Percentiles rank a stretch among this genome's conserved stretches.
These are phyloP conservation scores for Hanseniaspora uvarum DNA, from an alignment of 1,139 yeast genomes.

Conservation along the genomic window DNA sequence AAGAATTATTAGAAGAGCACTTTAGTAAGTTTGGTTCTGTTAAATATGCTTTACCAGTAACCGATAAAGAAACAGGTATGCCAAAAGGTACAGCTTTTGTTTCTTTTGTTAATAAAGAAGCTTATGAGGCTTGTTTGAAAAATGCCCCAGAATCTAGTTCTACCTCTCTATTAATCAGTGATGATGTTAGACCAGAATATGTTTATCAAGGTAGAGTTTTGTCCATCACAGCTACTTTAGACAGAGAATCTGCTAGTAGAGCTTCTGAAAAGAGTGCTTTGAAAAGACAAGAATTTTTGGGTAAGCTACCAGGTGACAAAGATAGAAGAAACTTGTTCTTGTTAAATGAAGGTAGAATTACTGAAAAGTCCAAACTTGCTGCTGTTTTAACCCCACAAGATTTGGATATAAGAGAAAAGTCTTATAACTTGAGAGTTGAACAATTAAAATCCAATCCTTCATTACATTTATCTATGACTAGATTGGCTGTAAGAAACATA, in stretches of 20 bases:
- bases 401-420: slow-evolving; percentile 78
- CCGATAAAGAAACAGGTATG: slow-evolving; percentile 72
- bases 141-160: slow-evolving; percentile 72
- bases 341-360: slow-evolving; percentile 87
- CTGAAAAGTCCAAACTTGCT: slow-evolving; percentile 71
- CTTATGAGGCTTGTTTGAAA: slow-evolving; percentile 57
- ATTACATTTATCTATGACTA: slow-evolving; percentile 78
- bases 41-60: slow-evolving; percentile 85
- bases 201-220: slow-evolving; percentile 88
- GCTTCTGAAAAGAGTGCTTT: slow-evolving; percentile 65
- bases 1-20: slow-evolving; percentile 65
- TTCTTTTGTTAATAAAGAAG: slow-evolving; percentile 57
- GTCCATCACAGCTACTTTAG: slow-evolving; percentile 74
- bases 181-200: slow-evolving; percentile 79
- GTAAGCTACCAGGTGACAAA: slow-evolving; percentile 67
- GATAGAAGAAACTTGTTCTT: slow-evolving; percentile 79
- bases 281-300: slow-evolving; percentile 64
- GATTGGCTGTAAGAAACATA: slow-evolving; percentile 84
- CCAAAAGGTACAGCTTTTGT: slow-evolving; percentile 95
- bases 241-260: slow-evolving; percentile 70
- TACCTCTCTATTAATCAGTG: slow-evolving; percentile 76
- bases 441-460: slow-evolving; percentile 86
- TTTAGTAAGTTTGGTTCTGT: slow-evolving; percentile 78
- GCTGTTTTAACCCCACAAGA: slow-evolving; percentile 58
- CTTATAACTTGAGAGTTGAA: slow-evolving; percentile 74